phyloP scores from a whole-genome alignment of 129 eudicot species.

The sunflower (Helianthus annuus) region DNA sequence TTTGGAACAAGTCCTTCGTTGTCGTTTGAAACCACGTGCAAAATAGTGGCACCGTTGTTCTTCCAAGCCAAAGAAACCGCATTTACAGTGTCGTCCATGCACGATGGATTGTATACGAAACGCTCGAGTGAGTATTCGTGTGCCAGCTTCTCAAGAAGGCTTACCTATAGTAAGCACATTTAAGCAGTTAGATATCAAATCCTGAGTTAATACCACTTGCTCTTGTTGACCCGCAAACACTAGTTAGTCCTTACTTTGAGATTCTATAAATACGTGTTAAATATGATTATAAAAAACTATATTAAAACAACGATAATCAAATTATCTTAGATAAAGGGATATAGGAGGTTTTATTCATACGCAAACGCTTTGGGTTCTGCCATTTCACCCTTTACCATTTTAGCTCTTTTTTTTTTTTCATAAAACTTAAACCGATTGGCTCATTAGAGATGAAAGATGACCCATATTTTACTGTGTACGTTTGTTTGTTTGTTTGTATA shows the following conservation, averaged over 20 bases:
- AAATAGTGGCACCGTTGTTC: constrained; percentile 44
- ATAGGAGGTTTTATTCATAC: background rate
- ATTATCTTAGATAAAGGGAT: background rate
- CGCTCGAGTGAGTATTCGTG: constrained; percentile 36
- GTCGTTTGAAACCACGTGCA: constrained; percentile 52
- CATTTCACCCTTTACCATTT: background rate
- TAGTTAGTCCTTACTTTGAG: background rate
- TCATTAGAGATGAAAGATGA: background rate
- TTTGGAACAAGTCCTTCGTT: constrained; percentile 36
- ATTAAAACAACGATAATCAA: background rate
- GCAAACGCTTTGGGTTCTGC: background rate
- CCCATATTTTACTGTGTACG: background rate
- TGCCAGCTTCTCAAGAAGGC: constrained; percentile 56
- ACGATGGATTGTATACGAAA: constrained; percentile 43
- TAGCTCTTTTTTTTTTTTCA: background rate
- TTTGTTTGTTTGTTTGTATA: background rate
- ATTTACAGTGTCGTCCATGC: constrained; percentile 40
- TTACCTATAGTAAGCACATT: constrained; percentile 44
- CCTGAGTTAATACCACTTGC: background rate
- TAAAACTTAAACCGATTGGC: background rate
- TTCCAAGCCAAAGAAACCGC: constrained; percentile 55
- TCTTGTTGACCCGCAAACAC: background rate
- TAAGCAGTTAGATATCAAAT: constrained; percentile 8
- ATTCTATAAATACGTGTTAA: background rate
- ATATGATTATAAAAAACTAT: background rate